Evolutionary conservation across 306 rosid species (phyloP), one percentile per base, ranked within the genome.

Genomic region (Mimosa pudica): DNA sequence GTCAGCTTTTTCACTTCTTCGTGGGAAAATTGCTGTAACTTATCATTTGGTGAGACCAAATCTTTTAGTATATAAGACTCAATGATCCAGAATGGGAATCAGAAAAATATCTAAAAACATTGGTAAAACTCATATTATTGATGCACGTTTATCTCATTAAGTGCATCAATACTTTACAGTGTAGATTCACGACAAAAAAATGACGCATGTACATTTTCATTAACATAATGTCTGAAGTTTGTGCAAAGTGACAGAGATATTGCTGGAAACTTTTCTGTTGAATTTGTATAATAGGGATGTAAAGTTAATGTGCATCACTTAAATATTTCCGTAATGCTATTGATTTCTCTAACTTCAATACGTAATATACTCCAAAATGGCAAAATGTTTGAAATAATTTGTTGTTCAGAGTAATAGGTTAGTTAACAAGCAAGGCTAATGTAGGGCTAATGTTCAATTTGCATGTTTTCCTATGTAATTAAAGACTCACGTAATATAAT

Each of bases 121-220:
- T 8, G 48, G 48, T 68, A 44, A 68, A 41, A 3, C 8, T 44
- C 52, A n/a, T 75, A 38, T 36, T 54, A 38, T n/a, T 49, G 55
- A 79, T 70, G 77, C 44, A 47, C 46, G 30, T 36, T 69, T 54
- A 18, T 44, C 72, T 64, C 61, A 57, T 71, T 38, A 47, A 36
- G 36, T 55, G 42, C 42, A 36, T 4, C 4, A 60, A 16, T 65
- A 10, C 24, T 32, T 24, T 44, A 71, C 44, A 49, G 30, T 24
- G 30, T 24, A 24, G 30, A 24, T 44, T 76, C 32, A 61, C 64
- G 7, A 36, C 46, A 46, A 24, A 38, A 7, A 77, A 42, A 18
- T 58, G 47, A 32, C 17, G 60, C 77, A 83, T 47, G 17, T 32
- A 0, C 12, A 17, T 72, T 51, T 32, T 52, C 35, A 32, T 32